Evolutionary conservation across 257 asterid genomes (phyloP), one percentile per base, ranked within the genome.

Genomic region (Nicotiana benthamiana): DNA sequence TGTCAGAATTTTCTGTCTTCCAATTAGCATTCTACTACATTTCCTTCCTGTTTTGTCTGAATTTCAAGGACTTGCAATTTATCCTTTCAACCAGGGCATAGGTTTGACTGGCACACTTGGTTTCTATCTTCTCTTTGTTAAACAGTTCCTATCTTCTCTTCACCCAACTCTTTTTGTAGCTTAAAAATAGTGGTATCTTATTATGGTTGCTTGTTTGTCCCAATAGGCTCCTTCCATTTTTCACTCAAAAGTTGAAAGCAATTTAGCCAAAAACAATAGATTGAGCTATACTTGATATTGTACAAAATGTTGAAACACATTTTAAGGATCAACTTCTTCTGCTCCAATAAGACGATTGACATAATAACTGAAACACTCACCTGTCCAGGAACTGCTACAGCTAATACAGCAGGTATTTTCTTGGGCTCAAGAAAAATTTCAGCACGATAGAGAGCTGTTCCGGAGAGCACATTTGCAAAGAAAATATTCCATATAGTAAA

Each of bases 351-450:
- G 61, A 74, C 11, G 34, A 68, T 75, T 66, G 3, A 6, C 32
- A 43, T 27, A 18, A 36, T 28, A 67, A 32, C 61, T 16, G 28
- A 75, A 30, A 59, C 51, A 83, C 81, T 86, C 83, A 96, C 99
- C 98, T 96, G 99, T 81, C 92, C 98, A 46, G 98, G 99, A 83
- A 96, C 97, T 32, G 97, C 98, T 57, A 90, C 92, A 36, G 96
- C 98, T 79, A 96, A 88, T 68, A 92, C 51, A 76, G 80, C 93
- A 26, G 98, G 98, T 83, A 96, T 87, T 83, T 86, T 84, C 86
- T 89, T 92, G 83, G 97, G 99, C 87, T 96, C 98, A 26, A 96
- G 92, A 80, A 96, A 11, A 80, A 90, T 13, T 80, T 91, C 83
- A 18, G 83, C 77, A 84, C 85, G 87, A 85, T 91, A 91, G 51